Evolutionary conservation across 2,329 filamentous ascomycete genomes (phyloP), one percentile per base, ranked within the genome.

Genomic region (Ascocoryne sarcoides): DNA sequence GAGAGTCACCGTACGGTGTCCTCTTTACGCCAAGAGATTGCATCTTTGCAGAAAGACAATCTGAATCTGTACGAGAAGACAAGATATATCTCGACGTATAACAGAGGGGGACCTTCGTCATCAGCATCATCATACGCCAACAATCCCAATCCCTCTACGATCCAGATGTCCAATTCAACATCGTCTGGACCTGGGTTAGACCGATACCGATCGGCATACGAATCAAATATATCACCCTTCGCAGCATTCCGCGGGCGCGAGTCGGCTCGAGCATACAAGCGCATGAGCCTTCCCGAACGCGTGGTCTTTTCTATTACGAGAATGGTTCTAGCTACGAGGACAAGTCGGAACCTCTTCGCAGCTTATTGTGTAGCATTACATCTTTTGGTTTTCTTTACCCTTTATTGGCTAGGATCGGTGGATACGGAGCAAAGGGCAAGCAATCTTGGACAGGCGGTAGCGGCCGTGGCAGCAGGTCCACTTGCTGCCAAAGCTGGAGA

Each of bases 21-120:
- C 15, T 83, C 89, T 26, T 70, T 98, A 34, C 79, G 92, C 32
- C 86, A 93, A 54, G 92, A 98, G 60, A 79, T 96, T 45, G 82
- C 88, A 4, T 86, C 88, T 2, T 69, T 98, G 30, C 93, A 98
- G 59, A 94, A 89, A 61, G 92, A 98, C 63, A 98, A 98, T 59
- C 71, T 98, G 26, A 88, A 84, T 54, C 72, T 98, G 5, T 98
- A 98, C 62, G 92, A 98, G 63, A 98, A 96, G 72, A 95, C 90
- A 14, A 79, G 92, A 51, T 98, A 98, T 60, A 80, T 96, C 17
- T 95, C 88, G 5, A 89, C 86, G 2, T 98, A 95, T 68, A 94
- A 82, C 61, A 79, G 89, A 39, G 75, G 75, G 33, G 75, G 73
- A 10, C 71, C 72, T 4, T 64, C 67, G 29, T 76, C 79, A 9